Evolutionary conservation across 2,329 filamentous ascomycete species (phyloP).

Genomic region (Diaporthe citriasiana): DNA sequence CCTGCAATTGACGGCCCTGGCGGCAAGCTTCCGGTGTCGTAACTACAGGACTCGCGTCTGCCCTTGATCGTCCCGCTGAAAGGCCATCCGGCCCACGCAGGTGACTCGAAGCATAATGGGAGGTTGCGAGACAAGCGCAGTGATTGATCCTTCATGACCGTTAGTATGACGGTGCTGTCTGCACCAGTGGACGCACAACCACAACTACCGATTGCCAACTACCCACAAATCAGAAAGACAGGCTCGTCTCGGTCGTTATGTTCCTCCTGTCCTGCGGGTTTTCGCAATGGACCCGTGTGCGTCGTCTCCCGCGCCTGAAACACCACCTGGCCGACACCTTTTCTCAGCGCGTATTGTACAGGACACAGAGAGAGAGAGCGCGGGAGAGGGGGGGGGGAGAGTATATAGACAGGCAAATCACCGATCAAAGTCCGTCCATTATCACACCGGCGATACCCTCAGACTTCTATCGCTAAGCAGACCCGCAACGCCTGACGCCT

Average conservation of each 20-base stretch:
- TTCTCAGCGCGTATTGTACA: not conserved
- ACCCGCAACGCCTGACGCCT: constrained; percentile 9
- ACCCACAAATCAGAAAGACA: constrained; percentile 2
- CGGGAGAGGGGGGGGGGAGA: too few relatives aligned
- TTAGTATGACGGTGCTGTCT: not conserved
- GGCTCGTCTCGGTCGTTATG: not conserved
- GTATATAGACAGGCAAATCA: not conserved
- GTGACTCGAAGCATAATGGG: not conserved
- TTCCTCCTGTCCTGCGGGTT: not conserved
- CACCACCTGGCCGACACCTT: not conserved
- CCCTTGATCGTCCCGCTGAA: not conserved
- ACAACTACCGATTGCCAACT: not conserved
- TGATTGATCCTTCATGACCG: not conserved
- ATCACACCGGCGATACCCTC: not conserved
- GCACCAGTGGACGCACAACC: not conserved
- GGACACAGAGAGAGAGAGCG: too few relatives aligned
- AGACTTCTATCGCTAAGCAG: not conserved
- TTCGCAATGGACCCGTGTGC: not conserved
- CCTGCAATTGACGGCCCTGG: constrained; percentile 23
- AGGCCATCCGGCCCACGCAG: not conserved
- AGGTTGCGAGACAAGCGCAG: not conserved
- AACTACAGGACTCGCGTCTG: not conserved
- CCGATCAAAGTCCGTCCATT: not conserved
- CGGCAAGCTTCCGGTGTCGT: constrained; percentile 25
- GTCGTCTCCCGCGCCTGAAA: not conserved